A percentile compares a stretch with the other conserved stretches of the same genome.
Conservation (phyloP, 2,329 filamentous ascomycete species). For the Coniochaeta prunicola region DNA sequence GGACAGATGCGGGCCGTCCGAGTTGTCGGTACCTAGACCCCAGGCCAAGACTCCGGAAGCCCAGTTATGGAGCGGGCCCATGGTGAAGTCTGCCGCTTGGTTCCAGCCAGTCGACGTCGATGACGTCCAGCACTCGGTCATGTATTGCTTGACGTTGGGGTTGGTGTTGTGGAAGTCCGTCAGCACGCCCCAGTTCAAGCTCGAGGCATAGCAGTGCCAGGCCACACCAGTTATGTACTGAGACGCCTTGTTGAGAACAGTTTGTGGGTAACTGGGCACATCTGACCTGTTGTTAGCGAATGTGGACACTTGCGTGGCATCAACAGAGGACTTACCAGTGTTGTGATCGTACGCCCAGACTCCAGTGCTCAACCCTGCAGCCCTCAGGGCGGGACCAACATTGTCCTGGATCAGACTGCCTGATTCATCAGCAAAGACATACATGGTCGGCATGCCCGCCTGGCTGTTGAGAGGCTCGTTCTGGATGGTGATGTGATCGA, state of each 20-base stretch:
- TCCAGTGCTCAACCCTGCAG: slow-evolving; percentile 29
- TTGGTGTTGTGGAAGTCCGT: slow-evolving; percentile 31
- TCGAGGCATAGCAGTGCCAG: slow-evolving; percentile 33
- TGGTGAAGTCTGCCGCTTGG: slow-evolving; percentile 32
- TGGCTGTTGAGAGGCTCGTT: slow-evolving; percentile 35
- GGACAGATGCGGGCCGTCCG: slow-evolving; percentile 32
- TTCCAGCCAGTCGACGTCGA: slow-evolving; percentile 26
- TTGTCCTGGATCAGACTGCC: slow-evolving; percentile 27
- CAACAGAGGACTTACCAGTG: slow-evolving; percentile 19
- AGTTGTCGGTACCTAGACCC: slow-evolving; percentile 35
- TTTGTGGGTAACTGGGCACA: slow-evolving; percentile 26
- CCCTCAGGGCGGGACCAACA: slow-evolving; percentile 28
- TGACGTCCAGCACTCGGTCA: slow-evolving; percentile 40
- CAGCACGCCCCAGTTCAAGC: slow-evolving; percentile 27
- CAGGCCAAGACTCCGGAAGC: slow-evolving; percentile 35
- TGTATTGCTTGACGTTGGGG: slow-evolving; percentile 33
- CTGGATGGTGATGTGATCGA: slow-evolving; percentile 36
- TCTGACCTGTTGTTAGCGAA: slow-evolving; percentile 11
- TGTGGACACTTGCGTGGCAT: neutral
- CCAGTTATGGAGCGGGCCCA: slow-evolving; percentile 43
- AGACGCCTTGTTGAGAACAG: slow-evolving; percentile 25
- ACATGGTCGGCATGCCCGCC: slow-evolving; percentile 29
- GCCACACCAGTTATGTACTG: slow-evolving; percentile 25
- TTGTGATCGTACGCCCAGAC: slow-evolving; percentile 40
- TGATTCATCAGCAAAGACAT: slow-evolving; percentile 28